Base-by-base conservation (phyloP, 192 early-diverging fungal genomes). In the Mortierella alpina region DNA sequence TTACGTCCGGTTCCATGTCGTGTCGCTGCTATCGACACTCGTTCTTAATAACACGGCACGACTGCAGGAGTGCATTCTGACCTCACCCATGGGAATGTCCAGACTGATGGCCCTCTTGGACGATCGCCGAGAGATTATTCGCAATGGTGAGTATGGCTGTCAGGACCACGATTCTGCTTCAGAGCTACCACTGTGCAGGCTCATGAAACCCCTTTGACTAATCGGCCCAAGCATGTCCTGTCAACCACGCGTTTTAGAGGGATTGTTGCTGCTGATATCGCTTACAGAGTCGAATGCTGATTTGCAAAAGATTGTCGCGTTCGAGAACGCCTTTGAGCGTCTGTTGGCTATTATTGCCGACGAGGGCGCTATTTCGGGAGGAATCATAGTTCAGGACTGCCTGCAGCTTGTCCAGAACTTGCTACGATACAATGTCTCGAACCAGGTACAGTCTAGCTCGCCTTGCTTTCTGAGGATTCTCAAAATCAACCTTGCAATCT, bases 301-400 rank as follows among this genome's bases (percentile, higher is more conserved):
- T 63, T 93, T 99, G 31, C 98, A 99, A 86, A 98, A 99, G 87
- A 95, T 99, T 69, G 94, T 99, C 57, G 97, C 98, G 14, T 99
- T 99, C 85, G 95, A 98, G 66, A 97, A 95, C 70, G 95, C 96
- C 6, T 99, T 99, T 85, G 98, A 99, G 64, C 87, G 93, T 10
- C 84, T 99, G 22, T 84, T 99, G 60, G 87, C 86, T 4, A 95
- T 98, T 58, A 93, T 98, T 66, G 76, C 91, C 59, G 95, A 96
- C 44, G 96, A 98, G 73, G 96, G 95, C 45, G 96, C 93, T 9
- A 93, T 94, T 31, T 92, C 93, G 20, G 94, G 95, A 50, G 97
- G 96, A 17, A 98, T 98, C 63, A 95, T 98, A 82, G 96, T 98
- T 17, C 96, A 98, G 71, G 98, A 99, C 82, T 97, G 96, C 69